Evolutionary conservation across 2,329 filamentous ascomycete species (phyloP).

Genomic region (Xylariaceae sp.): DNA sequence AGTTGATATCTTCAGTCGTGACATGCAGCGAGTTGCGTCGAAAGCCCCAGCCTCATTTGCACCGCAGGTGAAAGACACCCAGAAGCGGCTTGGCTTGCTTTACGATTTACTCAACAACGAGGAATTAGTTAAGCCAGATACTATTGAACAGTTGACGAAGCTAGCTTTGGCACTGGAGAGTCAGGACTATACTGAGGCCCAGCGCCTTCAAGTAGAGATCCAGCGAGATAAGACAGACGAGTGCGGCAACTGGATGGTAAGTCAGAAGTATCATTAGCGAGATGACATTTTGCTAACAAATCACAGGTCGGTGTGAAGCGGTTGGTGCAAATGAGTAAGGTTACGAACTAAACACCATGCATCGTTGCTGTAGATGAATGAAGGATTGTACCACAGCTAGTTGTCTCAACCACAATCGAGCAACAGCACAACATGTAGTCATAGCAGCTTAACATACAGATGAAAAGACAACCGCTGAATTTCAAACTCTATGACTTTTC

Average conservation of each 20-base stretch:
- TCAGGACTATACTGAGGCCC: constrained; percentile 63
- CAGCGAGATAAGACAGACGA: constrained; percentile 72
- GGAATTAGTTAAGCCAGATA: constrained; percentile 77
- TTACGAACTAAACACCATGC: constrained; percentile 39
- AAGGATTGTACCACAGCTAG: not conserved
- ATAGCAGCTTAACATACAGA: not conserved
- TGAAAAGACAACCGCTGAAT: not conserved
- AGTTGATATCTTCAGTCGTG: constrained; percentile 71
- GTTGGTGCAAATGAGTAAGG: constrained; percentile 73
- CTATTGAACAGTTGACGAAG: constrained; percentile 59
- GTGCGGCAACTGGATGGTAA: constrained; percentile 83
- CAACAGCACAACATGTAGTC: not conserved
- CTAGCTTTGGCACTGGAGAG: constrained; percentile 61
- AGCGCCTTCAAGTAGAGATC: constrained; percentile 66
- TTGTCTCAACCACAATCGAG: not conserved
- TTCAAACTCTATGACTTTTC: not conserved
- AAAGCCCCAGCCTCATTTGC: constrained; percentile 84
- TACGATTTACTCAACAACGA: constrained; percentile 97
- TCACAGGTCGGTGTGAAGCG: constrained; percentile 67
- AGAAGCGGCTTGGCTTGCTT: constrained; percentile 86
- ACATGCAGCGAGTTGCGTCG: constrained; percentile 83
- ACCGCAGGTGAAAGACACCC: constrained; percentile 84
- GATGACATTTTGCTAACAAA: constrained; percentile 36
- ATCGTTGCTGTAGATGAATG: not conserved
- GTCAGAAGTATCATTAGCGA: constrained; percentile 29